phyloP scores from a whole-genome alignment of 306 rosid genomes.

The Comarum palustre region DNA sequence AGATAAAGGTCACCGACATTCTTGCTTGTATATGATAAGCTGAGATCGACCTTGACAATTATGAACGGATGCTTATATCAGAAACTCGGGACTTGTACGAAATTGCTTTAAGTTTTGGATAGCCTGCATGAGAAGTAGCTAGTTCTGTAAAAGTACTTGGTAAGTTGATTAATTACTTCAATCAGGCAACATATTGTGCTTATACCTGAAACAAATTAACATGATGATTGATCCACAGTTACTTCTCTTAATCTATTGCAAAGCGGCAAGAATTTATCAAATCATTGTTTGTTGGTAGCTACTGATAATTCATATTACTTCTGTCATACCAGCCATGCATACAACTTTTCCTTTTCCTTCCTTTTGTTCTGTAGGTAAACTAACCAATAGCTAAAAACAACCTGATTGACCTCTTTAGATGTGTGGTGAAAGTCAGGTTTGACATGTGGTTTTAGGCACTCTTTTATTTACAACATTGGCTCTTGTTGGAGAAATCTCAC shows the following conservation, averaged over 20 bases:
- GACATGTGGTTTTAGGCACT: background rate
- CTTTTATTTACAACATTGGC: background rate
- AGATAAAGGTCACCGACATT: background rate
- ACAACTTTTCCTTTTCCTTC: background rate
- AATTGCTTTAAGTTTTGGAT: background rate
- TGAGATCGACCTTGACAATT: background rate
- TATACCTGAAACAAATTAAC: background rate
- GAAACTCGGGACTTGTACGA: background rate
- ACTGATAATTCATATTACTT: background rate
- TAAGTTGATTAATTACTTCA: background rate
- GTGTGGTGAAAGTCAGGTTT: background rate
- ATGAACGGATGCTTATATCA: background rate
- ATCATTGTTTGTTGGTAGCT: constrained; percentile 11
- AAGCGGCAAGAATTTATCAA: background rate
- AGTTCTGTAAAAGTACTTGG: background rate
- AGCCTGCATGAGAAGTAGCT: background rate
- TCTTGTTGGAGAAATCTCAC: too few species aligned
- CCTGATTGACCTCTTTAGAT: background rate
- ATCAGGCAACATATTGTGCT: constrained; percentile 1
- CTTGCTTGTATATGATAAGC: background rate
- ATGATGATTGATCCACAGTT: background rate
- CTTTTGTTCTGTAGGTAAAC: background rate
- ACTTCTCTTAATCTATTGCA: background rate
- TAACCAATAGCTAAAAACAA: background rate
- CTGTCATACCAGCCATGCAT: background rate